Evolutionary conservation across 73 alveolate species (phyloP), one percentile per base, ranked within the genome.

Genomic region (Paramecium caudatum): DNA sequence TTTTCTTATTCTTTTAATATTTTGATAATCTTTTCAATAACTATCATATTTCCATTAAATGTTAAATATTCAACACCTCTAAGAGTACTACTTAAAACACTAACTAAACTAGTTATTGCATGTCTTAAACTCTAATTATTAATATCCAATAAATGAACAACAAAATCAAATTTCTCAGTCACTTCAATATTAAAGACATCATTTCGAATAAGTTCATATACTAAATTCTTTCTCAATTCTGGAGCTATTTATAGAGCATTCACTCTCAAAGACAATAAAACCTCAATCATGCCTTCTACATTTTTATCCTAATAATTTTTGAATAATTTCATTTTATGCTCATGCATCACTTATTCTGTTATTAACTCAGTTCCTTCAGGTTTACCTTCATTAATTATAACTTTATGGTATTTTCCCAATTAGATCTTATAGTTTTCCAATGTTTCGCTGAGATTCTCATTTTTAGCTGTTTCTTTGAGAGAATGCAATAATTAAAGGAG

Each of bases 161-260:
- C 97, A 63, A 94, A 93, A 48, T 94, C 94, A 39, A 82, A 91
- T 27, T 91, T 65, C 27, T 93, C 92, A 21, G 94, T 88, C 47
- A 97, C 96, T 48, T 96, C 94, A 83, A 97, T 96, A 32, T 92
- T 82, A 90, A 96, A 96, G 61, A 97, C 96, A 91, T 97, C 99
- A 91, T 95, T 93, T 88, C 96, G 93, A 9, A 97, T 96, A 33
- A 95, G 91, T 69, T 96, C 98, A 55, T 96, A 93, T 1, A 97
- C 99, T 27, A 96, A 92, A 90, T 94, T 91, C 47, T 94, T 86
- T 87, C 99, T 94, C 82, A 95, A 91, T 84, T 97, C 99, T 2
- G 99, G 99, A 19, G 98, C 93, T n/a, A 97, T 97, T 92, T 97
- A 97, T 17, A 96, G 96, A 12, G 99, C 99, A 82, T 97, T 95